Evolutionary conservation across 2,329 filamentous ascomycete species (phyloP).

Genomic region (Chalaropsis thielavioides): DNA sequence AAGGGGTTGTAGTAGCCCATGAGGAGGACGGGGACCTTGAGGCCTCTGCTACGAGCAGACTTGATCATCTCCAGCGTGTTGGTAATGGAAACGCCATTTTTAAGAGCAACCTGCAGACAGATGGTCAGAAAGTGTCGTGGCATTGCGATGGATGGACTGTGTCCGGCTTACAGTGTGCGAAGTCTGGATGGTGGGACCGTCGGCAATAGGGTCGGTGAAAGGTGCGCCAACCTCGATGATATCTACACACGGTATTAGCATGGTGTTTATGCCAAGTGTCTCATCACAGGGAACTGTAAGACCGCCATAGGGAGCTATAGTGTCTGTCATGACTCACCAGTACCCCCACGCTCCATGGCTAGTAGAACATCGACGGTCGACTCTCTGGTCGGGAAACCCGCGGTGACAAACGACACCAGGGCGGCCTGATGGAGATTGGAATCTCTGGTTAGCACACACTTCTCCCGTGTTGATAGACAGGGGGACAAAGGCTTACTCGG

Average conservation of each 20-base stretch:
- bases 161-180: slow-evolving; percentile 53
- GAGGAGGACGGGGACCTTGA: slow-evolving; percentile 70
- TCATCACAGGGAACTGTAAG: background rate
- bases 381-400: slow-evolving; percentile 72
- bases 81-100: slow-evolving; percentile 74
- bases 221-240: slow-evolving; percentile 91
- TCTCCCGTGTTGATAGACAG: background rate
- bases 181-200: slow-evolving; percentile 92
- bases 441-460: background rate
- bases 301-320: background rate
- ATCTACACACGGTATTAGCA: slow-evolving; percentile 32
- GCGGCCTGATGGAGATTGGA: slow-evolving; percentile 43
- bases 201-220: slow-evolving; percentile 95
- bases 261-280: background rate
- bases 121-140: slow-evolving; percentile 20
- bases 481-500: slow-evolving; percentile 31
- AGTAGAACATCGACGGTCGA: slow-evolving; percentile 74
- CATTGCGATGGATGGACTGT: slow-evolving; percentile 20
- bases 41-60: slow-evolving; percentile 59
- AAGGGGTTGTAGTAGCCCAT: slow-evolving; percentile 99
- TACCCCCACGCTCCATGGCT: slow-evolving; percentile 81
- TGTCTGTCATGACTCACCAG: slow-evolving; percentile 42
- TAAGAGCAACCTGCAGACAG: slow-evolving; percentile 46
- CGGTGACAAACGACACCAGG: slow-evolving; percentile 90
- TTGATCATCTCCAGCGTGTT: slow-evolving; percentile 72